Percentiles rank a stretch among this genome's conserved stretches.
Evolutionary conservation across 1,284 basidiomycete species (phyloP).

Genomic region (Wallemia hederae): DNA sequence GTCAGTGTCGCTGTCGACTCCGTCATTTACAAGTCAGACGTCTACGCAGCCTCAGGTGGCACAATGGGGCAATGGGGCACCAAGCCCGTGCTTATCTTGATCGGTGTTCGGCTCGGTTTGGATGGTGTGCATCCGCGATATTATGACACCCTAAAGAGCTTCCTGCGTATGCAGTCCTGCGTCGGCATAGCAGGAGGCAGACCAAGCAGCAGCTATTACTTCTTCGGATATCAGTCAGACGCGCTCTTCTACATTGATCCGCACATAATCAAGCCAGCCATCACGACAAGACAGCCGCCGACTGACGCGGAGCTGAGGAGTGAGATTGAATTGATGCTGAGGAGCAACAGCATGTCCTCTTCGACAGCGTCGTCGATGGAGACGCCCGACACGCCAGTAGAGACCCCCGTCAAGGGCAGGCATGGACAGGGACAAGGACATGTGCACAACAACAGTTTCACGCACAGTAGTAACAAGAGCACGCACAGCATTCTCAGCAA

Average conservation of each 20-base stretch:
- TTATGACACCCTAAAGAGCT: slow-evolving; percentile 65
- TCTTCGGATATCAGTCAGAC: slow-evolving; percentile 69
- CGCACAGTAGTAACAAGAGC: too few species aligned
- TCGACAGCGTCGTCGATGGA: neutral
- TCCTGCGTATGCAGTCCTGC: slow-evolving; percentile 80
- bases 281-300: slow-evolving; percentile 39
- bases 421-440: slow-evolving; percentile 1
- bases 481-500: too few species aligned
- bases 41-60: slow-evolving; percentile 43
- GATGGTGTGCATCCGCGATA: slow-evolving; percentile 87
- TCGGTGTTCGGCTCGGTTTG: slow-evolving; percentile 62
- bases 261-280: slow-evolving; percentile 53
- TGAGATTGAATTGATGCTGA: slow-evolving; percentile 5
- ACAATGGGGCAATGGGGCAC: slow-evolving; percentile 35
- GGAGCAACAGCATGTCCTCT: slow-evolving; percentile 7
- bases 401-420: too few species aligned
- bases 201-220: slow-evolving; percentile 87
- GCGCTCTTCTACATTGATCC: slow-evolving; percentile 88
- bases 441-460: neutral
- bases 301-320: slow-evolving; percentile 6
- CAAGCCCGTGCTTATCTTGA: slow-evolving; percentile 55
- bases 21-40: slow-evolving; percentile 56
- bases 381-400: too few species aligned
- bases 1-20: slow-evolving; percentile 61
- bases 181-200: slow-evolving; percentile 88